A percentile compares a stretch with the other conserved stretches of the same genome.
phyloP scores from a whole-genome alignment of 2,329 filamentous ascomycete species.

The Clarireedia monteithiana region DNA sequence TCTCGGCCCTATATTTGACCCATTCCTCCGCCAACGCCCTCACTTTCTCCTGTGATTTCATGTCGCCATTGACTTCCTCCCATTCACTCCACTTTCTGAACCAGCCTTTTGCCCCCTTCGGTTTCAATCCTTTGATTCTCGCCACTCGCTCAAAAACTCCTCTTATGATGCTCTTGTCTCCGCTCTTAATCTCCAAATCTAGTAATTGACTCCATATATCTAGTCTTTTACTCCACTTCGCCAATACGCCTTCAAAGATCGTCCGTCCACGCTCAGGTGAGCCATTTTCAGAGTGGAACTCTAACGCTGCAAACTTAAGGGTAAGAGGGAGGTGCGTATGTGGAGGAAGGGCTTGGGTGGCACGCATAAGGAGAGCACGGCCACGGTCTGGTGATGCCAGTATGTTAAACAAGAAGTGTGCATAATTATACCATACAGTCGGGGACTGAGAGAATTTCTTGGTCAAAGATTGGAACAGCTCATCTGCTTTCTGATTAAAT shows the following conservation, averaged over 20 bases:
- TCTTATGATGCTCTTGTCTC: constrained; percentile 53
- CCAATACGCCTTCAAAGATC: constrained; percentile 82
- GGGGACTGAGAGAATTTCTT: constrained; percentile 80
- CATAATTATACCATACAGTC: constrained; percentile 89
- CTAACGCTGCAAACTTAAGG: constrained; percentile 81
- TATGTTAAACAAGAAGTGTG: constrained; percentile 79
- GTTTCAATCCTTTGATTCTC: constrained; percentile 64
- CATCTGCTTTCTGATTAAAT: constrained; percentile 66
- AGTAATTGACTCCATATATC: constrained; percentile 91
- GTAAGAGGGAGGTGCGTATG: constrained; percentile 63
- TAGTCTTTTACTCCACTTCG: constrained; percentile 78
- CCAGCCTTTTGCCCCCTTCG: constrained; percentile 74
- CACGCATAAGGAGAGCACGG: constrained; percentile 71
- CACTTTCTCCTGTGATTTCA: constrained; percentile 63
- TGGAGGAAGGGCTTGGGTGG: constrained; percentile 71
- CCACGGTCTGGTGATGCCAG: constrained; percentile 62
- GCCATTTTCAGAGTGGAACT: constrained; percentile 77
- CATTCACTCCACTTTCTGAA: constrained; percentile 90
- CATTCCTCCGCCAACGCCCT: constrained; percentile 64
- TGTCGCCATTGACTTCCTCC: constrained; percentile 67
- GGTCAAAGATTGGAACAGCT: constrained; percentile 74
- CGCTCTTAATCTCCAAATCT: constrained; percentile 67
- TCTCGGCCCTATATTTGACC: constrained; percentile 43
- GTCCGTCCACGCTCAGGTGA: constrained; percentile 88
- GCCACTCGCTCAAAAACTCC: constrained; percentile 77